Percentiles rank a stretch among this genome's conserved stretches.
phyloP scores from a whole-genome alignment of 2,329 filamentous ascomycete genomes.

The Penicillium sp. region DNA sequence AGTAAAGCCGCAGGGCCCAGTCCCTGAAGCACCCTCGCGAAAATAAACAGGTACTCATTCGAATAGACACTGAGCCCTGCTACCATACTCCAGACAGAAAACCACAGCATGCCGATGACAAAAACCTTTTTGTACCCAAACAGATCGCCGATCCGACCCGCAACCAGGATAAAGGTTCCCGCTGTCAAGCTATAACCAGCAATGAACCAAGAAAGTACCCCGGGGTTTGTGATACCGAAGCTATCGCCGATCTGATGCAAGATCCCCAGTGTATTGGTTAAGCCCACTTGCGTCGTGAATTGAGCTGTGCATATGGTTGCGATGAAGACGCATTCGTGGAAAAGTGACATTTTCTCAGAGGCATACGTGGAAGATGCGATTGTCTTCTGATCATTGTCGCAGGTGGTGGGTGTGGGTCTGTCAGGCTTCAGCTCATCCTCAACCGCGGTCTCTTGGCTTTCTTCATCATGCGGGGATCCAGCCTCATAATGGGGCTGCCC shows the following conservation, averaged over 20 bases:
- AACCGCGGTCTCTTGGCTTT: not conserved
- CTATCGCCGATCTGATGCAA: not conserved
- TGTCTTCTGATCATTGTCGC: not conserved
- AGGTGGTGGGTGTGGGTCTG: not conserved
- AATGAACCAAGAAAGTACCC: conserved; percentile 54
- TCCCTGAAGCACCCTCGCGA: conserved; percentile 30
- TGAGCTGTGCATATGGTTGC: not conserved
- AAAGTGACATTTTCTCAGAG: not conserved
- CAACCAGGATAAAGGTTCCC: conserved; percentile 38
- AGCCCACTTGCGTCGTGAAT: not conserved
- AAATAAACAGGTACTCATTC: conserved; percentile 49
- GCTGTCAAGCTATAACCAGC: conserved; percentile 55
- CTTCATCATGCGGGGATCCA: not conserved
- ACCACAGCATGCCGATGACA: conserved; percentile 31
- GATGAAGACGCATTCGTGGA: not conserved
- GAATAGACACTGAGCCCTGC: conserved; percentile 30
- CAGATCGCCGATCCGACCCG: conserved; percentile 33
- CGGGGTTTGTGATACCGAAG: not conserved
- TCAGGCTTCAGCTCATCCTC: not conserved
- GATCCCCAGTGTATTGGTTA: not conserved
- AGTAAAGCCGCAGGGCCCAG: conserved; percentile 5
- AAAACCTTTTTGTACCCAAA: conserved; percentile 31
- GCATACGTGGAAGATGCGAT: not conserved
- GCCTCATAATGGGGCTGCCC: not conserved
- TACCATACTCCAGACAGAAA: conserved; percentile 28